Conservation (phyloP, 768 basidiomycete species). For the Mycena alexandri region DNA sequence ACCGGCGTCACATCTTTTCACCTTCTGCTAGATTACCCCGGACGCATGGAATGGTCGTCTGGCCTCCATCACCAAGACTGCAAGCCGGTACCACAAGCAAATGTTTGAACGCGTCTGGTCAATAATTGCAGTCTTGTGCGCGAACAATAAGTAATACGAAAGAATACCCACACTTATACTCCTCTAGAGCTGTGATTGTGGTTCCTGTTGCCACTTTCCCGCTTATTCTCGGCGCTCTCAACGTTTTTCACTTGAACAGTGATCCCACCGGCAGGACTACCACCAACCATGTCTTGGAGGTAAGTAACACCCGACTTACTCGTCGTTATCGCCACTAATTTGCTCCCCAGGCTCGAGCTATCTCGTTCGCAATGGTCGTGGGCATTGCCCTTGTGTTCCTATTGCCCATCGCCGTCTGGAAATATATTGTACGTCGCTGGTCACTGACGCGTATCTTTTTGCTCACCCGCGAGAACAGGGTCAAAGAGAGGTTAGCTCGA, state of each 20-base stretch:
- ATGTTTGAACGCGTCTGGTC: constrained; percentile 59
- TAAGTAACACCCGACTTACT: constrained; percentile 14
- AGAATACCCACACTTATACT: constrained; percentile 14
- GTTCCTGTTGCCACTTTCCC: constrained; percentile 56
- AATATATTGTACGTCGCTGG: constrained; percentile 51
- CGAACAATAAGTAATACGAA: constrained; percentile 1
- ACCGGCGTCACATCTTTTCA: not conserved
- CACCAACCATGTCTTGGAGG: constrained; percentile 31
- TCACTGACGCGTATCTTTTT: not conserved
- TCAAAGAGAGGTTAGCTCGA: constrained; percentile 50
- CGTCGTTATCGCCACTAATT: constrained; percentile 2
- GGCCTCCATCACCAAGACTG: constrained; percentile 50
- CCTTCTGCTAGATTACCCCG: constrained; percentile 51
- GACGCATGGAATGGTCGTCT: constrained; percentile 61
- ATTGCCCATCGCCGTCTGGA: constrained; percentile 61
- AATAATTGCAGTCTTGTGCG: constrained; percentile 55
- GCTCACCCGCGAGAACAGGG: constrained; percentile 50
- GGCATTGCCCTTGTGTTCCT: constrained; percentile 54
- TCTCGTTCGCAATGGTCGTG: constrained; percentile 52
- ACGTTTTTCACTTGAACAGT: constrained; percentile 26
- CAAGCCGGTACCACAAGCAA: constrained; percentile 57
- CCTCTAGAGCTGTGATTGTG: constrained; percentile 51
- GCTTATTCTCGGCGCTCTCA: constrained; percentile 46
- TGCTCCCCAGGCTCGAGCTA: constrained; percentile 47
- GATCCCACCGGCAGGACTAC: constrained; percentile 15